Base-by-base conservation (phyloP, 257 asterid genomes). In the Nicotiana knightiana region DNA sequence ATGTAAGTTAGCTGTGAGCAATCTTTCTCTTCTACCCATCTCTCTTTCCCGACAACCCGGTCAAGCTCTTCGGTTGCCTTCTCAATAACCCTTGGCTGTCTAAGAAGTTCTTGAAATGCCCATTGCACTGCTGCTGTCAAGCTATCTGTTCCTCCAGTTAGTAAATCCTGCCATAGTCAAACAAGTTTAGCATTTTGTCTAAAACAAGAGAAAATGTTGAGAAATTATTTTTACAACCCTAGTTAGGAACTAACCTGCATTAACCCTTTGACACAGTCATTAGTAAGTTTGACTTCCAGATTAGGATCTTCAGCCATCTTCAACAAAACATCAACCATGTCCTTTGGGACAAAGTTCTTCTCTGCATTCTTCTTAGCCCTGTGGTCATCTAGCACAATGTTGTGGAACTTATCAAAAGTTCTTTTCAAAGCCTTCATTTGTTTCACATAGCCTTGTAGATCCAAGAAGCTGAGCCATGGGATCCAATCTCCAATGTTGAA, bases 381-480 rank as follows among this genome's bases (percentile, higher is more conserved):
- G 33, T 87, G 93, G 76, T 88, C 91, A 70, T 84, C 84, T 33
- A 90, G 64, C 81, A 90, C 90, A 65, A 48, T 4, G 57, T 83
- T 64, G 33, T 18, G 83, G 65, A 87, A 88, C 82, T 53, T 35
- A 17, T 88, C 90, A 4, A 83, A n/a, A 48, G 68, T 82, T 66
- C 17, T 65, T 13, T 7, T 5, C 21, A 90, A 48, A 24, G 17
- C 81, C 73, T 85, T 88, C 90, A 90, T 87, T 64, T 57, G 71
- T 67, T 82, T 83, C 30, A 79, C 90, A 76, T 84, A 87, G 15
- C 93, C 90, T 32, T 87, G 88, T 82, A 88, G 9, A 82, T 90
- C 93, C n/a, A 89, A 85, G 33, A 80, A 86, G 12, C 82, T 59
- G 2, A 90, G 89, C 90, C 91, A 90, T 10, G 93, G 91, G 3